phyloP scores from a whole-genome alignment of 176 grass and related monocot species.

The Thalia dealbata region DNA sequence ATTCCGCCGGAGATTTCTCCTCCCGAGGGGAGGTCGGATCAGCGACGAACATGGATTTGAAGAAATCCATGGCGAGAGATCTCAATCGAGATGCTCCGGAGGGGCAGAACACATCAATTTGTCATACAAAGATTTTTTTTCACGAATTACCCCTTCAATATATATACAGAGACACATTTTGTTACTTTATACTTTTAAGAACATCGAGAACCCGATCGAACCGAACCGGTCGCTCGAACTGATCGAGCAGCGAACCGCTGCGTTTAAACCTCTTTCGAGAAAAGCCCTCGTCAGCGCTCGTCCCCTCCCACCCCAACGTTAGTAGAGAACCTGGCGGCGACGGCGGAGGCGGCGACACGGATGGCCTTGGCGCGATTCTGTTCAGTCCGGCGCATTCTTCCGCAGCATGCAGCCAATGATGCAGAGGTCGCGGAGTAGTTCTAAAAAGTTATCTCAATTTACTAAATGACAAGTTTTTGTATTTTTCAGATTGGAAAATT shows the following conservation, averaged over 20 bases:
- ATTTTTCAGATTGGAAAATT: slow-evolving; percentile 5
- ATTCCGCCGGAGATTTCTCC: slow-evolving; percentile 20
- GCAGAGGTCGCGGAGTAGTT: neutral
- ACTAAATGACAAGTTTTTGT: neutral
- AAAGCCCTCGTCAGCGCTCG: too few species aligned
- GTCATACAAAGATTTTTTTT: neutral
- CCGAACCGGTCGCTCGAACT: too few species aligned
- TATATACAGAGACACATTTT: too few species aligned
- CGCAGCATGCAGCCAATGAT: neutral
- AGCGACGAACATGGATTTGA: slow-evolving; percentile 40
- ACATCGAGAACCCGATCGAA: too few species aligned
- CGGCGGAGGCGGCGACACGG: too few species aligned
- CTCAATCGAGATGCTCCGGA: neutral
- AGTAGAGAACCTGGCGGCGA: too few species aligned
- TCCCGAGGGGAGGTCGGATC: slow-evolving; percentile 31
- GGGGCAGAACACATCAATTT: neutral
- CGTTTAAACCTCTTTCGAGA: too few species aligned
- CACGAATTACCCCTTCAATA: neutral
- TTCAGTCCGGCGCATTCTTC: neutral
- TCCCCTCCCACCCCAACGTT: too few species aligned
- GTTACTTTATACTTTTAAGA: too few species aligned
- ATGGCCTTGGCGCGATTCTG: neutral
- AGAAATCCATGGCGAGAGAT: slow-evolving; percentile 71
- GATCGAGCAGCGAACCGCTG: too few species aligned
- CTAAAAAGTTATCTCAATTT: neutral